Evolutionary conservation across 768 basidiomycete genomes (phyloP), one percentile per base, ranked within the genome.

Genomic region (Kwoniella europaea): DNA sequence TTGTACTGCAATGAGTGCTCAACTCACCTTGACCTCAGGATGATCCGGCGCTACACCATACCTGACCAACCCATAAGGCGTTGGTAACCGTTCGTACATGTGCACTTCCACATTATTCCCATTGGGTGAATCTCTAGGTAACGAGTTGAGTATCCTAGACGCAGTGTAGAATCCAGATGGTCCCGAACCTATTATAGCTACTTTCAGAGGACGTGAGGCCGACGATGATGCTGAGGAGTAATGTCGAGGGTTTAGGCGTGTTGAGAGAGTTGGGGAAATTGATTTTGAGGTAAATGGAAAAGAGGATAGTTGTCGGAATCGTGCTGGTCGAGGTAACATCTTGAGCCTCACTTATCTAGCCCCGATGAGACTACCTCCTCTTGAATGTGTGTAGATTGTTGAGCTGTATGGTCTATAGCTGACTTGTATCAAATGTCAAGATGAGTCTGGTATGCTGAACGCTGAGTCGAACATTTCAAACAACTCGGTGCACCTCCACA

Each of bases 11-110:
- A 35, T 35, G 35, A 29, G 22, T 29, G 22, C 6, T 20, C 29
- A 61, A 77, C 82, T 54, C 75, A 88, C 96, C 89, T 98, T 99
- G 83, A 98, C 95, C 85, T 98, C 96, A 10, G 97, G 94, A 83
- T 98, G 96, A 85, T 98, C 96, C 55, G 96, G 96, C 12, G 97
- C 96, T 15, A 99, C 95, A 0, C 97, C 95, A 79, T 95, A 99
- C 56, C 97, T 87, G 3, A 97, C 94, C 1, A 98, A 87, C 0
- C 97, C 97, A 80, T 97, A 92, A 12, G 96, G 96, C 35, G 93
- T 90, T 88, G 95, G 98, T 12, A 96, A 86, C 43, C 93, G 87
- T 85, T 99, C 96, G 81, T 89, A 99, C 79, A 99, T 84, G 81
- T 98, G 93, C 15, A 98, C 88, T 62, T 85, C 83, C n/a, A 89